Conservation (phyloP, 2,329 filamentous ascomycete genomes). For the Microsporum ferrugineum region DNA sequence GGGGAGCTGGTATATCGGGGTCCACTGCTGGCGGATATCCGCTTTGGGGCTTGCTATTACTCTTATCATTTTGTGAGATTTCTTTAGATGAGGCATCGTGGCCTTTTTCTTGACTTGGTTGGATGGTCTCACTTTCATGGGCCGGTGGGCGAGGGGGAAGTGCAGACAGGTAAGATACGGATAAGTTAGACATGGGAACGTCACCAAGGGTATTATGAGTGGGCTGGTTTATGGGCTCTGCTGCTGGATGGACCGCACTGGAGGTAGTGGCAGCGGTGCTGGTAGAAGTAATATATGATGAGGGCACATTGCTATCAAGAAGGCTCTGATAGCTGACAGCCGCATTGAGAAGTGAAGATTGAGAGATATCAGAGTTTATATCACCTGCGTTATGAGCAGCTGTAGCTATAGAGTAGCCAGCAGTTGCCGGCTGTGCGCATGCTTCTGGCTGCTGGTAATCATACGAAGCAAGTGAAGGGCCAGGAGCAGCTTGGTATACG, state of each 20-base stretch:
- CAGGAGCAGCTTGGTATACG: neutral
- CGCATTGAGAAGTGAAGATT: conserved; percentile 18
- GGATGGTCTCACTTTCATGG: conserved; percentile 32
- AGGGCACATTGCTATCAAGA: conserved; percentile 38
- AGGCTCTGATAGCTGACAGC: conserved; percentile 40
- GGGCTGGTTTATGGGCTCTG: conserved; percentile 16
- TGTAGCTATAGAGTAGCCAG: neutral
- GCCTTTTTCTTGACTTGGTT: conserved; percentile 30
- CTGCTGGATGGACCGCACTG: conserved; percentile 16
- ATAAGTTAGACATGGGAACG: conserved; percentile 18
- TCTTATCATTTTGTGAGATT: neutral
- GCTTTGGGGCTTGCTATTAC: neutral
- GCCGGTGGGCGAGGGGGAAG: conserved; percentile 37
- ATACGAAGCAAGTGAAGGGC: neutral
- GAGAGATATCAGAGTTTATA: conserved; percentile 15
- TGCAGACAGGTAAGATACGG: conserved; percentile 27
- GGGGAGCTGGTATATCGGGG: neutral
- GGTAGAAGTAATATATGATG: conserved; percentile 17
- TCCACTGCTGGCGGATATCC: neutral
- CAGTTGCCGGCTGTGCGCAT: neutral
- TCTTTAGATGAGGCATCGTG: conserved; percentile 15
- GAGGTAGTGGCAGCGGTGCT: conserved; percentile 14
- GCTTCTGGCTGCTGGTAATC: neutral
- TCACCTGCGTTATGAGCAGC: conserved; percentile 16
- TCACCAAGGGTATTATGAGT: conserved; percentile 19